These are phyloP conservation scores for Stereocaulon alpinum DNA, from an alignment of 495 filamentous ascomycete species.

Conservation along the genomic window DNA sequence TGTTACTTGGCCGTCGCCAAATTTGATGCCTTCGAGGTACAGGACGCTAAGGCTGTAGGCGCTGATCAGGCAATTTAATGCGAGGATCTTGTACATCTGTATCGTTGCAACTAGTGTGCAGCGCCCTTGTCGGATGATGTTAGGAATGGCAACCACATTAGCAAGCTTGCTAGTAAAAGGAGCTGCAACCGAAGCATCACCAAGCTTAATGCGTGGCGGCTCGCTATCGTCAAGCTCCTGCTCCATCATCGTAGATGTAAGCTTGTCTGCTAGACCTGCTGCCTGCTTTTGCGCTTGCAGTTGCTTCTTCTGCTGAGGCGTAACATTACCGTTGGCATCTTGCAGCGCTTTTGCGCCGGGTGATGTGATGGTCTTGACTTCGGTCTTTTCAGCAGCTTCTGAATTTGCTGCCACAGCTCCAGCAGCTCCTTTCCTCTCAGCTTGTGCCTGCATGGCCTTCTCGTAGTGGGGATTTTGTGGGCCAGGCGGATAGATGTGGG, in stretches of 20 bases:
- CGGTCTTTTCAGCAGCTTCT: constrained; percentile 33
- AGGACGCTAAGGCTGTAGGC: constrained; percentile 95
- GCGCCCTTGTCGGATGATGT: constrained; percentile 94
- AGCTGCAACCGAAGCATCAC: constrained; percentile 92
- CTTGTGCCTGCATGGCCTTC: constrained; percentile 80
- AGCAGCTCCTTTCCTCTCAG: constrained; percentile 55
- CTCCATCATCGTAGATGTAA: constrained; percentile 84
- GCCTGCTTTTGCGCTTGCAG: constrained; percentile 58
- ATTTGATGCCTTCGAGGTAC: constrained; percentile 98
- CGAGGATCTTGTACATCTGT: constrained; percentile 99
- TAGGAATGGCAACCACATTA: constrained; percentile 93
- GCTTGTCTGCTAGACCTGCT: constrained; percentile 71
- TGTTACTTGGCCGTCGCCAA: constrained; percentile 95
- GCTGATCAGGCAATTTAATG: constrained; percentile 94
- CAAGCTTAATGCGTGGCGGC: constrained; percentile 91
- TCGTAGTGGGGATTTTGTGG: constrained; percentile 90
- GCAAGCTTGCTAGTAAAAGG: constrained; percentile 97
- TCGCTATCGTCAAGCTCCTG: constrained; percentile 78
- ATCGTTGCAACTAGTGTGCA: constrained; percentile 97
- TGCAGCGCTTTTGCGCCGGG: constrained; percentile 61
- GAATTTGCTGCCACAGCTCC: constrained; percentile 28
- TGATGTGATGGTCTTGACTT: constrained; percentile 59
- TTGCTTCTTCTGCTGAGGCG: constrained; percentile 50
- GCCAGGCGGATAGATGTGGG: constrained; percentile 89
- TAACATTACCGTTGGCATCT: constrained; percentile 39